These are phyloP conservation scores for Globisporangium okanoganense DNA, from an alignment of 352 stramenopile species.

Conservation along the genomic window DNA sequence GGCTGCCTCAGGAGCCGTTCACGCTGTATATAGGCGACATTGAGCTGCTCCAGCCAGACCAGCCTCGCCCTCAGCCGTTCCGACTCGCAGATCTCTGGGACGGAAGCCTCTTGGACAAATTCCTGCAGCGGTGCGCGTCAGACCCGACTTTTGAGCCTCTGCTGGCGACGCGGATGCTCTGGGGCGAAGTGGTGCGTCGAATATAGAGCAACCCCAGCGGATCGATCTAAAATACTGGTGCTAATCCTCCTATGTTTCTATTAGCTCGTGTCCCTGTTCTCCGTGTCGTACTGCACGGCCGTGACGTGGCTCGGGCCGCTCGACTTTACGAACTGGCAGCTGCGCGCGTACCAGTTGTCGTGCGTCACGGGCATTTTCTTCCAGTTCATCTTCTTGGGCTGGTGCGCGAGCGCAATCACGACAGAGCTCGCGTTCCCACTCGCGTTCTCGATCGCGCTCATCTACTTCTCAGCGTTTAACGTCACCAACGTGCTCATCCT, in stretches of 20 bases:
- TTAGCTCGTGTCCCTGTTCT: slow-evolving; percentile 49
- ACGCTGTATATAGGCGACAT: slow-evolving; percentile 4
- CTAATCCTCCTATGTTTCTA: not conserved
- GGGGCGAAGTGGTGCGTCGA: slow-evolving; percentile 26
- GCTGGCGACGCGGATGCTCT: slow-evolving; percentile 27
- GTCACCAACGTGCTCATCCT: slow-evolving; percentile 55
- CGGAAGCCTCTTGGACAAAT: slow-evolving; percentile 21
- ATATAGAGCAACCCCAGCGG: too few species aligned
- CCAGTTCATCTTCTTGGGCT: slow-evolving; percentile 36
- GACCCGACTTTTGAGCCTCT: slow-evolving; percentile 27
- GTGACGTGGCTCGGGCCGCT: slow-evolving; percentile 51
- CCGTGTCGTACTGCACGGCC: slow-evolving; percentile 31
- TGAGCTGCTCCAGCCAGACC: slow-evolving; percentile 3
- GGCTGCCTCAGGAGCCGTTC: not conserved
- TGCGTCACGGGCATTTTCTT: slow-evolving; percentile 30
- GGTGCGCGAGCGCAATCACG: slow-evolving; percentile 20
- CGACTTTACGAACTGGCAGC: slow-evolving; percentile 48
- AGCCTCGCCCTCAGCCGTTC: slow-evolving; percentile 1
- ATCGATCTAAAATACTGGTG: not conserved
- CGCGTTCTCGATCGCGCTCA: slow-evolving; percentile 21
- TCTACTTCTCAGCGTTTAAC: slow-evolving; percentile 56
- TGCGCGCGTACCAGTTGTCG: slow-evolving; percentile 31
- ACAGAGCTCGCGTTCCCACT: slow-evolving; percentile 32
- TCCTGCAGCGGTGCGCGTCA: slow-evolving; percentile 19
- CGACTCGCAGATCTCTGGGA: slow-evolving; percentile 16